Conservation (phyloP, 495 filamentous ascomycete species). For the Aspergillus mulundensis region DNA sequence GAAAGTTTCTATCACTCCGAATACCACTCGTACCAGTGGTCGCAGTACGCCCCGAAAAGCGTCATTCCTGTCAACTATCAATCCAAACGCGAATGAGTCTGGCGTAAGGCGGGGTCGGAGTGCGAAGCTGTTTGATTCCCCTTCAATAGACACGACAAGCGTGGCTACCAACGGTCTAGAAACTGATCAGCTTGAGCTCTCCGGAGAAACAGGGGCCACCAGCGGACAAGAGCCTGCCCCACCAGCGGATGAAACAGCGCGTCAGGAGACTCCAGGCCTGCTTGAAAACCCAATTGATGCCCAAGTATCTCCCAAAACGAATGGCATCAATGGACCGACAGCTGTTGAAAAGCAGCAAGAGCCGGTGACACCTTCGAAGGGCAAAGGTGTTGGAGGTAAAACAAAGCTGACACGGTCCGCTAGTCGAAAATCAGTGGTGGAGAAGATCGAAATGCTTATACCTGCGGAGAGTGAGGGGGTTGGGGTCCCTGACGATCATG, state of each 20-base stretch:
- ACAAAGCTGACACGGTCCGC: constrained; percentile 25
- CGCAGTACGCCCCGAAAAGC: constrained; percentile 37
- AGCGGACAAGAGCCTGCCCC: neutral
- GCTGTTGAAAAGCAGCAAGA: constrained; percentile 11
- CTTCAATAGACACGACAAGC: constrained; percentile 25
- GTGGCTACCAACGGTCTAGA: constrained; percentile 26
- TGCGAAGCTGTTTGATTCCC: constrained; percentile 29
- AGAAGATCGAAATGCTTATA: constrained; percentile 36
- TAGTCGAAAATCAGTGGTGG: constrained; percentile 37
- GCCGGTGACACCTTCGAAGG: constrained; percentile 19
- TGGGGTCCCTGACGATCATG: constrained; percentile 14
- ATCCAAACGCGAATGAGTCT: constrained; percentile 22
- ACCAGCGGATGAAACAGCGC: neutral
- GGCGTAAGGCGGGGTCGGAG: constrained; percentile 40
- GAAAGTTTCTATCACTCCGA: constrained; percentile 26
- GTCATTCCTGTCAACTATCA: constrained; percentile 26
- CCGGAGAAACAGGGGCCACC: constrained; percentile 7
- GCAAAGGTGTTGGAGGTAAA: constrained; percentile 13
- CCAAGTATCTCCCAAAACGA: neutral
- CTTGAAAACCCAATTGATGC: neutral
- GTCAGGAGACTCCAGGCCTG: neutral
- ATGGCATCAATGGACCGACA: constrained; percentile 11
- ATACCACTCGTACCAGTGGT: constrained; percentile 28
- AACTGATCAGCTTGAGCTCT: constrained; percentile 13
- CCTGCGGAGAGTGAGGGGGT: constrained; percentile 23